A percentile compares a stretch with the other conserved stretches of the same genome.
Conservation (phyloP, 2,329 filamentous ascomycete species). For the Parascedosporium putredinis region DNA sequence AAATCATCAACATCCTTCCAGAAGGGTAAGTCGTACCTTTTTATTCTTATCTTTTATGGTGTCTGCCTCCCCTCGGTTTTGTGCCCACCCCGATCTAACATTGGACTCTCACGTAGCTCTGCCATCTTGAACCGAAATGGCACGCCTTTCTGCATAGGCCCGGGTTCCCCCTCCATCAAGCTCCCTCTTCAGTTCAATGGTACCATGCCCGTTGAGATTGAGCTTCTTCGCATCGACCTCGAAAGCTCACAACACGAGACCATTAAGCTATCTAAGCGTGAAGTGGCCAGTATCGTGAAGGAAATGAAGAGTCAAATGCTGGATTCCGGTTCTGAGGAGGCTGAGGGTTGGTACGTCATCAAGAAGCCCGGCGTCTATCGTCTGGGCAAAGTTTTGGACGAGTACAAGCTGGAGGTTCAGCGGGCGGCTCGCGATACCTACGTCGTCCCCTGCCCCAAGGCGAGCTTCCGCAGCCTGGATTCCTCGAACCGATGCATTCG, state of each 20-base stretch:
- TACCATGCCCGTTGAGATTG: constrained; percentile 77
- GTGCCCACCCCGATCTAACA: background rate
- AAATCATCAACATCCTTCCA: constrained; percentile 94
- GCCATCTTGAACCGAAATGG: constrained; percentile 77
- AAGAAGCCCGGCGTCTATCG: constrained; percentile 85
- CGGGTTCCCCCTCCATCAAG: constrained; percentile 46
- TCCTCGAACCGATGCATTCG: constrained; percentile 65
- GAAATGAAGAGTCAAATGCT: constrained; percentile 55
- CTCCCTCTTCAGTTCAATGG: constrained; percentile 91
- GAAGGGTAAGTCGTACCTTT: constrained; percentile 76
- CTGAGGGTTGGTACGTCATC: constrained; percentile 61
- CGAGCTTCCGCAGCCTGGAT: constrained; percentile 55
- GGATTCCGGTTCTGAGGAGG: constrained; percentile 48
- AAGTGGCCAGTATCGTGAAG: constrained; percentile 65
- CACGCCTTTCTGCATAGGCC: constrained; percentile 70
- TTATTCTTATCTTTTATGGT: too few relatives aligned
- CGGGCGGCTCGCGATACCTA: constrained; percentile 65
- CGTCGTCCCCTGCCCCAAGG: constrained; percentile 77
- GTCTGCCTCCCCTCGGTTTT: background rate
- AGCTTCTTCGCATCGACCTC: constrained; percentile 78
- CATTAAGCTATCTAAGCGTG: constrained; percentile 62
- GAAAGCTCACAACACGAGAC: constrained; percentile 71
- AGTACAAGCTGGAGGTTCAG: constrained; percentile 88
- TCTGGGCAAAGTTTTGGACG: constrained; percentile 75
- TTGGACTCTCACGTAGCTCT: constrained; percentile 39